Evolutionary conservation across 192 early-diverging fungal species (phyloP), one percentile per base, ranked within the genome.

Genomic region (Gryganskiella cystojenkinii): DNA sequence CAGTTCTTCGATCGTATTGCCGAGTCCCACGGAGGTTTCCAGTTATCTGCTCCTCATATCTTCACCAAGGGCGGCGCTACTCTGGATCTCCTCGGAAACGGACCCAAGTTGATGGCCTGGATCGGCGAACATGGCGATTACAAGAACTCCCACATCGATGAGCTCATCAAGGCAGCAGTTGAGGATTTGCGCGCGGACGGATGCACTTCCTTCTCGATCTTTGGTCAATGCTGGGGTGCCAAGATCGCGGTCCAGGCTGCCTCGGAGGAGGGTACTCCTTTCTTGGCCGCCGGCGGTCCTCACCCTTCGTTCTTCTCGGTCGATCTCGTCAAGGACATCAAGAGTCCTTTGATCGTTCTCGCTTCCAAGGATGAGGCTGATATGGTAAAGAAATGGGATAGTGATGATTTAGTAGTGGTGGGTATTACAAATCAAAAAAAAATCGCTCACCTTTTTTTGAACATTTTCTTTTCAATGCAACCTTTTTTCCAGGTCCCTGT

Each of bases 201-300:
- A 66, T 82, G 81, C 46, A 64, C 64, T 11, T 61, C 79, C 9
- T 80, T 87, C 43, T 87, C 87, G 27, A 42, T 88, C 9, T 63
- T 89, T 58, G 92, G 91, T 8, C 89, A 92, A 67, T 92, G 91
- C 84, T 92, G 91, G 91, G 91, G 92, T 44, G 87, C 81, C 14
- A 81, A 88, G 60, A 83, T 91, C 57, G 71, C 86, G 20, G 81
- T 83, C 5, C 55, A 81, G 35, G 84, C 84, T 34, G 70, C 81
- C 25, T 81, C 81, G 4, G 69, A 81, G 42, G 82, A 85, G 33
- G 66, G 61, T 6, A 61, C 70, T 3, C 87, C 84, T 10, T 81
- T 88, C 46, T 61, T 67, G 13, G 80, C 86, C 4, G 62, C 86
- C 11, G 86, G 88, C 1, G 81, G 90, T 8, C 83, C 88, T 34